Base-by-base conservation (phyloP, 2,329 filamentous ascomycete genomes). In the Fusarium sp. region DNA sequence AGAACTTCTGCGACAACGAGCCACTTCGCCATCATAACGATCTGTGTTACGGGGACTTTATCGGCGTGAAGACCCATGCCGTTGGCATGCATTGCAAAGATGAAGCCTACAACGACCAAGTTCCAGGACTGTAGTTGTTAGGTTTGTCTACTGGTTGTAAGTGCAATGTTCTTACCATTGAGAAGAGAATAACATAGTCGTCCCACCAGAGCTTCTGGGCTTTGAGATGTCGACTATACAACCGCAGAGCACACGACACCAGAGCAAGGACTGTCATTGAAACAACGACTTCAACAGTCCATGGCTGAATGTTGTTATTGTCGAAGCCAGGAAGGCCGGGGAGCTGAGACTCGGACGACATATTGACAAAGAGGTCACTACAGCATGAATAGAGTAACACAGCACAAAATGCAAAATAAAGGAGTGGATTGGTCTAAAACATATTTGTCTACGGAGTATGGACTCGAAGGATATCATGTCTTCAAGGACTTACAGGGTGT, bases 21-120 rank as follows among this genome's bases (percentile, higher is more conserved):
- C 70, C 80, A 79, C 72, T 85, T 83, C 14, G 80, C 79, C 74
- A 83, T 80, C 70, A 78, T 73, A 45, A 82, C 77, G 23, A 83
- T 79, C n/a, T 78, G 67, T 0, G 69, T 51, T 5, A 72, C 31
- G 4, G 76, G 72, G 20, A 84, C 74, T 4, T 75, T 70, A 62
- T 80, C 76, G 14, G 81, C 81, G 58, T 85, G 83, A 14, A 82
- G 64, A 27, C 83, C 83, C 80, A 85, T 83, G 2, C 83, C 82
- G 25, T 75, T 67, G 10, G 75, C 52, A 63, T 83, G 71, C 82
- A 85, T 84, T 71, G 76, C 79, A 53, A 83, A 82, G 67, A 83
- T 81, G 75, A 85, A 83, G 42, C 80, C 81, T 15, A 83, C 76
- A 11, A 83, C 80, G 23, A 78, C 37, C 17, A 82, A 66, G 53